Percentiles rank a stretch among this genome's conserved stretches.
Conservation (phyloP, 352 stramenopile genomes). For the Thraustotheca clavata region DNA sequence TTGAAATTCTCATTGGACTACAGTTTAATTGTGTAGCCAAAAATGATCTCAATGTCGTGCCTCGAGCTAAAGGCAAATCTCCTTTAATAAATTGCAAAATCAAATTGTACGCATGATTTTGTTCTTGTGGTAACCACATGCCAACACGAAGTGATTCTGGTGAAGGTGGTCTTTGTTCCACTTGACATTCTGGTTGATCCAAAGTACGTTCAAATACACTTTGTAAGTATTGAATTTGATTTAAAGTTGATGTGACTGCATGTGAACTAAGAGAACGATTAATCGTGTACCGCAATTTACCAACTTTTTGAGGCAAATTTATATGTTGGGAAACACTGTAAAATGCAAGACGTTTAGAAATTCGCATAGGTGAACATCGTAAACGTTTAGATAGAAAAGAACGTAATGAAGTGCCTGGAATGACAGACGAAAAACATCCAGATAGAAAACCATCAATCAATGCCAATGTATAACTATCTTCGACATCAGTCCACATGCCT, state of each 20-base stretch:
- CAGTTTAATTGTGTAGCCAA: slow-evolving; percentile 61
- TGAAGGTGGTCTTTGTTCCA: neutral
- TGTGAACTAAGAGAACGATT: neutral
- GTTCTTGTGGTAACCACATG: slow-evolving; percentile 6
- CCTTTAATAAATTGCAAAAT: neutral
- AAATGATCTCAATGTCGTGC: slow-evolving; percentile 62
- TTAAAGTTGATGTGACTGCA: neutral
- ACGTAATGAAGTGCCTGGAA: slow-evolving; percentile 76
- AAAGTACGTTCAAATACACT: neutral
- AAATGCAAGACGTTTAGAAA: slow-evolving; percentile 89
- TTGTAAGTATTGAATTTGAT: neutral
- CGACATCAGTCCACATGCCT: slow-evolving; percentile 2
- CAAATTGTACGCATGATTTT: neutral
- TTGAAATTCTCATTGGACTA: slow-evolving; percentile 70
- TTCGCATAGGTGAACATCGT: slow-evolving; percentile 89
- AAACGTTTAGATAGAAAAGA: slow-evolving; percentile 84
- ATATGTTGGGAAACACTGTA: neutral
- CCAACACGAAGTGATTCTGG: neutral
- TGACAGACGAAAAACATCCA: slow-evolving; percentile 57
- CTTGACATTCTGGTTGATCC: neutral
- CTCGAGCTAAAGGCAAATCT: slow-evolving; percentile 49
- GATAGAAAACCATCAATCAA: slow-evolving; percentile 85
- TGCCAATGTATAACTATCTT: slow-evolving; percentile 38
- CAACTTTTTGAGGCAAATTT: neutral
- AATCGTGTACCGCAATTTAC: neutral